Evolutionary conservation across 257 asterid genomes (phyloP).

Genomic region (Nicotiana sylvestris): DNA sequence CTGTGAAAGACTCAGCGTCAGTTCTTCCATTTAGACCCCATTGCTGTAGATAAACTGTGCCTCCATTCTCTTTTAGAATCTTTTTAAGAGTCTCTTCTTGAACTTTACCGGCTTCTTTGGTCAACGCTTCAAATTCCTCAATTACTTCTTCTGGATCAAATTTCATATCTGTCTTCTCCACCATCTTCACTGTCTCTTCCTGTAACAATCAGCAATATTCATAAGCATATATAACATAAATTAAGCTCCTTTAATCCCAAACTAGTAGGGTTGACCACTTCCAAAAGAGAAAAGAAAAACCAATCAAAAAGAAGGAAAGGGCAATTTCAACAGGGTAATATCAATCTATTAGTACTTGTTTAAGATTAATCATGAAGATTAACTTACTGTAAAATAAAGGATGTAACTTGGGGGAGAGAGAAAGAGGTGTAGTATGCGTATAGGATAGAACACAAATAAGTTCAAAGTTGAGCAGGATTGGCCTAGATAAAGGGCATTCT

Average conservation of each 20-base stretch:
- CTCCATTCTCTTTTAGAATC: conserved; percentile 77
- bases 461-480: conserved; percentile 5
- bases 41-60: conserved; percentile 60
- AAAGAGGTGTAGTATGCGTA: neutral
- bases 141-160: conserved; percentile 62
- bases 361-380: neutral
- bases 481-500: neutral
- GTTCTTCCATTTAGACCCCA: conserved; percentile 77
- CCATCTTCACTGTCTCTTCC: conserved; percentile 27
- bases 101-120: conserved; percentile 61
- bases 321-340: neutral
- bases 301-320: neutral
- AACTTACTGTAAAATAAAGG: neutral
- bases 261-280: neutral
- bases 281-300: neutral
- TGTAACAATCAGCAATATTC: neutral
- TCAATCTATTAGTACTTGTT: neutral
- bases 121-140: conserved; percentile 67
- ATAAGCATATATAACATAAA: neutral
- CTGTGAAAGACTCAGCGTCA: conserved; percentile 52
- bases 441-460: neutral
- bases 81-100: conserved; percentile 67
- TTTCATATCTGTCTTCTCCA: conserved; percentile 56
- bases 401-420: neutral
- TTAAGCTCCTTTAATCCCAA: neutral